Evolutionary conservation across 306 rosid species (phyloP).

Genomic region (Geum urbanum): DNA sequence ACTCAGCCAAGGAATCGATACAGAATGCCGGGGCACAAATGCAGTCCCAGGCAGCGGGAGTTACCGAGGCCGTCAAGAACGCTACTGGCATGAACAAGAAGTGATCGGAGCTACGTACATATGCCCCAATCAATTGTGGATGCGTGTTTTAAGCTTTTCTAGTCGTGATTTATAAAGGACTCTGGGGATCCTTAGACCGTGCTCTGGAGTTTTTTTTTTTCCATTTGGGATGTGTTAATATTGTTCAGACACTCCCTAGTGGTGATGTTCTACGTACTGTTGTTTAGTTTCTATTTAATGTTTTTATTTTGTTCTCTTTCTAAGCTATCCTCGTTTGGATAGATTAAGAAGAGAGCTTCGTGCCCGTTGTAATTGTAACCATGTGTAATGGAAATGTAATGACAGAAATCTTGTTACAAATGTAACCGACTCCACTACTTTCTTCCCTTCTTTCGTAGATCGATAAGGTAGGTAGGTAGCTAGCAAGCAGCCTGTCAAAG

Average conservation of each 20-base stretch:
- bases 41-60: conserved; percentile 52
- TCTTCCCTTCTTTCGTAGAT: too few species aligned
- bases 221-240: neutral
- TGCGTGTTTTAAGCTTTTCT: neutral
- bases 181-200: neutral
- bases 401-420: too few species aligned
- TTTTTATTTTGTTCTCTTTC: neutral
- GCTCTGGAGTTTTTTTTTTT: neutral
- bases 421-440: too few species aligned
- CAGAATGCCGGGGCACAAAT: conserved; percentile 46
- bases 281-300: neutral
- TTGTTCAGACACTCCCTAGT: neutral
- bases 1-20: conserved; percentile 45
- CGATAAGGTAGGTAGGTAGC: too few species aligned
- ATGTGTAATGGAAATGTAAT: neutral
- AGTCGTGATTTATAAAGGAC: neutral
- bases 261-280: neutral
- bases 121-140: neutral
- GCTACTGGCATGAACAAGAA: conserved; percentile 60
- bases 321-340: neutral
- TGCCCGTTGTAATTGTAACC: neutral
- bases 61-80: conserved; percentile 55
- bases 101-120: conserved; percentile 9
- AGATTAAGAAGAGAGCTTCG: neutral
- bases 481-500: too few species aligned